These are phyloP conservation scores for Hypomyces rosellus DNA, from an alignment of 2,329 filamentous ascomycete species.

Conservation along the genomic window DNA sequence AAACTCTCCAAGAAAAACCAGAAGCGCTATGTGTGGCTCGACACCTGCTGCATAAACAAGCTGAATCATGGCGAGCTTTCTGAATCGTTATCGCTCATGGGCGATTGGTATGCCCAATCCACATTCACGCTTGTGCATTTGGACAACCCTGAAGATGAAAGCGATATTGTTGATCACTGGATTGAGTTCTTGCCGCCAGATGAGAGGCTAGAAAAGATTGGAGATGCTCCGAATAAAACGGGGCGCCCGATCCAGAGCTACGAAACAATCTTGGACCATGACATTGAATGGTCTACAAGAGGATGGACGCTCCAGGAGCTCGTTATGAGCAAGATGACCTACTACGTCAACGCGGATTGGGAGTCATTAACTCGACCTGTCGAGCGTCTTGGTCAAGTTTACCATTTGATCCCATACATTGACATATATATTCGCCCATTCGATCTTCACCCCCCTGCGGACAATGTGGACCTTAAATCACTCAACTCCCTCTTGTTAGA, in stretches of 20 bases:
- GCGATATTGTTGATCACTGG: background rate
- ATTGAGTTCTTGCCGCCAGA: too few relatives aligned
- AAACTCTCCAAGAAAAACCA: background rate
- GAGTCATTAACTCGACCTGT: slow-evolving; percentile 3
- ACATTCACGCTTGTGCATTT: slow-evolving; percentile 7
- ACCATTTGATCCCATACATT: slow-evolving; percentile 5
- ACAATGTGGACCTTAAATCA: background rate
- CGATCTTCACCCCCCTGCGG: too few relatives aligned
- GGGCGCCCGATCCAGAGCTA: background rate
- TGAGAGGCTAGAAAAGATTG: too few relatives aligned
- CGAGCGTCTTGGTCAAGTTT: slow-evolving; percentile 4
- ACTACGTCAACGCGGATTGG: slow-evolving; percentile 6
- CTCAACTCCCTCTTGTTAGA: too few relatives aligned
- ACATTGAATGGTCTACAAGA: slow-evolving; percentile 1
- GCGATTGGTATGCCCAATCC: slow-evolving; percentile 10
- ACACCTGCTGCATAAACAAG: slow-evolving; percentile 11
- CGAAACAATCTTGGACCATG: background rate
- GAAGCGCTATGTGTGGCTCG: slow-evolving; percentile 5
- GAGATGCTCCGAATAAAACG: too few relatives aligned
- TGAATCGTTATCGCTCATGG: slow-evolving; percentile 10
- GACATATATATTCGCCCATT: background rate
- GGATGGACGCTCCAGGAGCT: slow-evolving; percentile 9
- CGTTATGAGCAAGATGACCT: slow-evolving; percentile 10
- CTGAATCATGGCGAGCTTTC: slow-evolving; percentile 7
- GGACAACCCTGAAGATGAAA: slow-evolving; percentile 3